Percentiles rank a stretch among this genome's conserved stretches.
Conservation (phyloP, 2,329 filamentous ascomycete genomes). For the Xylariaceae sp. region DNA sequence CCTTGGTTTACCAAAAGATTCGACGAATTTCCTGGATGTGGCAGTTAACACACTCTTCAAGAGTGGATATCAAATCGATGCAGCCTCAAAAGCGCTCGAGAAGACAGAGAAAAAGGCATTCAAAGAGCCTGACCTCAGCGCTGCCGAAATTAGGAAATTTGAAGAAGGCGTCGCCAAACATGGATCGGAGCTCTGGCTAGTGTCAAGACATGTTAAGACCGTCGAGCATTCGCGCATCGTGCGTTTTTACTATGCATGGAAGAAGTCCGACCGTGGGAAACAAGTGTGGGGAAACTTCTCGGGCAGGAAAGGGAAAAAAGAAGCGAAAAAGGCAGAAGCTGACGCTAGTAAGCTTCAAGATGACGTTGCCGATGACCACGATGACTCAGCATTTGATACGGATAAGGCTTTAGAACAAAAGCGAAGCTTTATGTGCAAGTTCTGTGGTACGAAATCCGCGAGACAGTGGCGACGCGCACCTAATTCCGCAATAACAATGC, state of each 20-base stretch:
- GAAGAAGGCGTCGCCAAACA: slow-evolving; percentile 88
- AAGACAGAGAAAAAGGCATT: slow-evolving; percentile 67
- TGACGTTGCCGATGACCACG: slow-evolving; percentile 85
- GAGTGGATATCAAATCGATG: slow-evolving; percentile 66
- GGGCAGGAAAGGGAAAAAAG: slow-evolving; percentile 85
- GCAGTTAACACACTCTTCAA: slow-evolving; percentile 71
- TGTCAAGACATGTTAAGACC: slow-evolving; percentile 82
- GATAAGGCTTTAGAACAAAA: slow-evolving; percentile 78
- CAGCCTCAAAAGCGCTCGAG: slow-evolving; percentile 66
- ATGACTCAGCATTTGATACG: slow-evolving; percentile 93
- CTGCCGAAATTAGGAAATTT: slow-evolving; percentile 81
- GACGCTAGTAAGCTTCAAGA: slow-evolving; percentile 75
- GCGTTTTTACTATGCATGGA: slow-evolving; percentile 96
- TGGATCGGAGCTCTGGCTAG: slow-evolving; percentile 81
- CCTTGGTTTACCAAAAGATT: slow-evolving; percentile 68
- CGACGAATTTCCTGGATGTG: slow-evolving; percentile 84
- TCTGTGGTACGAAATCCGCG: slow-evolving; percentile 75
- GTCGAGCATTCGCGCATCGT: slow-evolving; percentile 77
- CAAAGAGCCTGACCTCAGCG: slow-evolving; percentile 76
- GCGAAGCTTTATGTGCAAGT: slow-evolving; percentile 87
- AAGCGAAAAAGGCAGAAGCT: slow-evolving; percentile 69
- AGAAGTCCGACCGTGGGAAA: slow-evolving; percentile 81
- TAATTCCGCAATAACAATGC: slow-evolving; percentile 66
- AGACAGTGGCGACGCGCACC: slow-evolving; percentile 91
- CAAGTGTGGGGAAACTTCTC: slow-evolving; percentile 88